These are phyloP conservation scores for Macrophomina tecta DNA, from an alignment of 2,329 filamentous ascomycete species.

Conservation along the genomic window DNA sequence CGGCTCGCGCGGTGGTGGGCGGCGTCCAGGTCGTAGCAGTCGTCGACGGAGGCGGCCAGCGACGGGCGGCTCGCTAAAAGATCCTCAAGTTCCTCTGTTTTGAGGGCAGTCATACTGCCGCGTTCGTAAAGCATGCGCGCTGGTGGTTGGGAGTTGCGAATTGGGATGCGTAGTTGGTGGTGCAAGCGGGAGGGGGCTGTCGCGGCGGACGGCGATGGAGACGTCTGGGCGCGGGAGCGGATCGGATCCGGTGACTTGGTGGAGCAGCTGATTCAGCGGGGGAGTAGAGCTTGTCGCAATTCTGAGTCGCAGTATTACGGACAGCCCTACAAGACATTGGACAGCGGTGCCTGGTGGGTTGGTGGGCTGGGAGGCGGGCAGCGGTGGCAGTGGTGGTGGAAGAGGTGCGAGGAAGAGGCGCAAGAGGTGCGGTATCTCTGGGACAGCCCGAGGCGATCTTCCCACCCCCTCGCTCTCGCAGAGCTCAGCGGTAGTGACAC, in stretches of 20 bases:
- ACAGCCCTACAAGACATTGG: constrained; percentile 27
- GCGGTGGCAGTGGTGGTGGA: constrained; percentile 6
- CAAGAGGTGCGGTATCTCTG: constrained; percentile 8
- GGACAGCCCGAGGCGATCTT: constrained; percentile 9
- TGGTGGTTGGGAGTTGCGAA: constrained; percentile 9
- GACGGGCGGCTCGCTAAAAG: constrained; percentile 36
- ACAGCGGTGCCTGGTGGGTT: constrained; percentile 13
- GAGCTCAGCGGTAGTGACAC: constrained; percentile 19
- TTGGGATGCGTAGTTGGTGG: constrained; percentile 10
- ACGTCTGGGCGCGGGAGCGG: constrained; percentile 12
- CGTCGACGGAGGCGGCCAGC: constrained; percentile 46
- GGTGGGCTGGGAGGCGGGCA: constrained; percentile 12
- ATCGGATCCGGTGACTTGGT: constrained; percentile 20
- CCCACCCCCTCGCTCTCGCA: constrained; percentile 11
- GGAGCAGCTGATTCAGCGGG: constrained; percentile 16
- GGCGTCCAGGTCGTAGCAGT: constrained; percentile 45
- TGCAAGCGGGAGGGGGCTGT: constrained; percentile 10
- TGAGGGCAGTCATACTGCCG: constrained; percentile 25
- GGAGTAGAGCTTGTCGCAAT: constrained; percentile 15
- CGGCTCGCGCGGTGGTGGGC: constrained; percentile 42
- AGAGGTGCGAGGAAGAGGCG: constrained; percentile 1
- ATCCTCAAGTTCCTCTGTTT: constrained; percentile 22
- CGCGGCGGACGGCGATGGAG: constrained; percentile 19
- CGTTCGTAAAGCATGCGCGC: constrained; percentile 26
- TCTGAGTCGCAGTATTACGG: constrained; percentile 21